Evolutionary conservation across 1,284 basidiomycete genomes (phyloP), one percentile per base, ranked within the genome.

Genomic region (Cronartium ribicola): DNA sequence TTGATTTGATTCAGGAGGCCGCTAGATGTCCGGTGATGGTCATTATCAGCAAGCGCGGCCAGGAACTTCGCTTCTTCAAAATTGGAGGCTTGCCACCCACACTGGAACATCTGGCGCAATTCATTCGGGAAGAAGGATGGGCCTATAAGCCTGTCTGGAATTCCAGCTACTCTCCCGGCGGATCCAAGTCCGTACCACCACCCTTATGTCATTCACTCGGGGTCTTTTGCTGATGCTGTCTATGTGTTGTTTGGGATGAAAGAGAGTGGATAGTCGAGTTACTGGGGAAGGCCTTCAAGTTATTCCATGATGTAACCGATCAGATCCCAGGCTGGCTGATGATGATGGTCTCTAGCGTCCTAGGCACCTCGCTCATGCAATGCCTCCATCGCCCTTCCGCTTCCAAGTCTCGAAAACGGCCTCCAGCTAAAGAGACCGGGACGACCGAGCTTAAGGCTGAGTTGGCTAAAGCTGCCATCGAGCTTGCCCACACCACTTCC

Each of bases 1-100:
- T n/a, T n/a, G n/a, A n/a, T n/a, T n/a, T n/a, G n/a, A n/a, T n/a
- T n/a, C n/a, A n/a, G n/a, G n/a, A n/a, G n/a, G n/a, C n/a, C 13
- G 2, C 7, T 62, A 79, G 78, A 43, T 69, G 74, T 14, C 78
- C 78, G 5, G 73, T 77, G 3, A 69, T 79, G 22, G 78, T 77
- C 3, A 68, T 79, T 37, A 76, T 67, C 8, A 77, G 73, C 17
- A 61, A 77, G 51, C 62, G 66, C 5, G 66, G 75, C 20, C 61
- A 66, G 11, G 70, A 72, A 13, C 55, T 78, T 5, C 68, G 78
- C 4, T 79, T 78, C 76, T 75, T 79, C 73, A 70, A 73, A 41
- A 73, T 75, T 5, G 76, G 76, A 10, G 65, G 68, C 41, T 41
- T 76, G 10, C 68, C 74, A 46, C 67, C 78, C 62, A 8, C 64